Conservation (phyloP, 2,329 filamentous ascomycete genomes). For the Tolypocladium ophioglossoides region DNA sequence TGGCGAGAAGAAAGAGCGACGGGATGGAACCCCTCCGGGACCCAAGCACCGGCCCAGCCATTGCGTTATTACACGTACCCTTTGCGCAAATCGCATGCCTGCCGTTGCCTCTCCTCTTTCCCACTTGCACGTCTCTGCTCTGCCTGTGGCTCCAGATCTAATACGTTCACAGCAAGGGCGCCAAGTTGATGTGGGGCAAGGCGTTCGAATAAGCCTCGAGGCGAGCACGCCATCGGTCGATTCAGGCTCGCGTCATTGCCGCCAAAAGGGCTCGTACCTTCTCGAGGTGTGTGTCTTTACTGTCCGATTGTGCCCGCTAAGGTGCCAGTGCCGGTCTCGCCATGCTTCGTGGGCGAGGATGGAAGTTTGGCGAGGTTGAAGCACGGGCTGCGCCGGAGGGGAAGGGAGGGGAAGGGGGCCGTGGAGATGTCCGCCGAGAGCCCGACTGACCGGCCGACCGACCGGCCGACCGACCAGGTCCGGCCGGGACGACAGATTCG, state of each 20-base stretch:
- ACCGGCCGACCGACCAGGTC: neutral
- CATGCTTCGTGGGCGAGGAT: neutral
- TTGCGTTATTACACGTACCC: constrained; percentile 3
- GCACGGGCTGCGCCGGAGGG: neutral
- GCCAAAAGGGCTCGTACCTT: constrained; percentile 2
- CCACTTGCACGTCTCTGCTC: neutral
- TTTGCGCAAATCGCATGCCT: neutral
- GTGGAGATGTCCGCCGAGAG: neutral
- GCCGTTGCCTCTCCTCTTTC: neutral
- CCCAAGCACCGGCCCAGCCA: neutral
- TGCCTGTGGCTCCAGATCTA: neutral
- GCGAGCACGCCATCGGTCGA: constrained; percentile 6
- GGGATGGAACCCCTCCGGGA: neutral
- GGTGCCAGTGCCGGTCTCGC: neutral
- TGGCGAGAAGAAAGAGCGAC: neutral
- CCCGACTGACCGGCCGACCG: neutral
- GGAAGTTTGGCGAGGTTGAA: neutral
- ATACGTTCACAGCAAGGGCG: too few relatives aligned
- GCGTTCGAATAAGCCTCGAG: neutral
- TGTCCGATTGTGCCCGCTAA: neutral
- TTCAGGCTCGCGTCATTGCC: neutral
- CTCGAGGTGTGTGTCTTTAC: too few relatives aligned
- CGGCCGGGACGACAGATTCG: neutral
- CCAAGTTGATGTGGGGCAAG: neutral
- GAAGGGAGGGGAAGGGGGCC: too few relatives aligned